These are phyloP conservation scores for Dactylorhiza incarnata DNA, from an alignment of 106 monocot species.

Conservation along the genomic window DNA sequence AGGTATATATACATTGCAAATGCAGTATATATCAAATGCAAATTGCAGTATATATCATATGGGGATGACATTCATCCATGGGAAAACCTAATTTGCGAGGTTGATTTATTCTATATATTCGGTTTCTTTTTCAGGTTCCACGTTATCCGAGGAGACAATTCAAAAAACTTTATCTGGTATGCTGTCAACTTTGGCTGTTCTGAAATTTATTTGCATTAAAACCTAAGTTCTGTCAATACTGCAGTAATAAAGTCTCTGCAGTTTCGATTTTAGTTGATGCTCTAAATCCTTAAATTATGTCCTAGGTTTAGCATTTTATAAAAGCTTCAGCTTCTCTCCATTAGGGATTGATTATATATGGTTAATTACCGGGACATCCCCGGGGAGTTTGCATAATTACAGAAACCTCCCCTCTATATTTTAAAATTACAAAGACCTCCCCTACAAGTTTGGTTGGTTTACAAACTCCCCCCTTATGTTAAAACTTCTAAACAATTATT, in stretches of 20 bases:
- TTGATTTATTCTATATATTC: not conserved
- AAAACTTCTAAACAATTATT: too few species aligned
- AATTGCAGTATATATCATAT: too few species aligned
- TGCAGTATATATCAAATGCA: too few species aligned
- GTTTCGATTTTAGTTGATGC: not conserved
- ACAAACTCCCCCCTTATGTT: too few species aligned
- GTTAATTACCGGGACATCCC: too few species aligned
- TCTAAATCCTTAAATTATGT: not conserved
- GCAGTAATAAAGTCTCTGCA: not conserved
- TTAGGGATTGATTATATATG: too few species aligned
- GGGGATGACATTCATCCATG: slow-evolving; percentile 1
- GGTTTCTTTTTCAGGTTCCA: slow-evolving; percentile 40
- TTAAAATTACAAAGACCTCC: too few species aligned
- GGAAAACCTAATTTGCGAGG: not conserved
- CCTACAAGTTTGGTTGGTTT: too few species aligned
- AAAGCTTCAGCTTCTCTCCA: not conserved
- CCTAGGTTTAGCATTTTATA: not conserved
- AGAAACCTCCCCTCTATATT: too few species aligned
- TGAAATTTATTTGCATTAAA: not conserved
- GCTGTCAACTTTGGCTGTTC: not conserved
- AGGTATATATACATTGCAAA: too few species aligned
- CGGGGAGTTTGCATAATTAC: too few species aligned
- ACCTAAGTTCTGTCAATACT: not conserved
- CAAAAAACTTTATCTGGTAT: slow-evolving; percentile 81
- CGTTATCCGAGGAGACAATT: slow-evolving; percentile 68